Base-by-base conservation (phyloP, 768 basidiomycete genomes). In the Porphyrellus cyaneotinctus region DNA sequence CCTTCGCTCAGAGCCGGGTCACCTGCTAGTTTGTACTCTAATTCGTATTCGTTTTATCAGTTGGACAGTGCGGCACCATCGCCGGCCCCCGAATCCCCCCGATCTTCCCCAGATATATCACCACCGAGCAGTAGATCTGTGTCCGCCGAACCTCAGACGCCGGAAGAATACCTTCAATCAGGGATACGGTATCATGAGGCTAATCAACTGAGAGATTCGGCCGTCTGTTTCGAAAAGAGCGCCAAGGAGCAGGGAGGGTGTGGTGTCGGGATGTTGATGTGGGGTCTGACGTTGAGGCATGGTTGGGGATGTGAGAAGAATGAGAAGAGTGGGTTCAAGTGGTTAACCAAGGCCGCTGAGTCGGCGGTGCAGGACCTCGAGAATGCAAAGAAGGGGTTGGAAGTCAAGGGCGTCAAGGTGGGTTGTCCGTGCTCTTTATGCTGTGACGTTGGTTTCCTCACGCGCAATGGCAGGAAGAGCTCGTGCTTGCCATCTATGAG, bases 251-350 rank as follows among this genome's bases (percentile, higher is more conserved):
- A 76, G 46, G 91, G 91, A 2, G 93, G 91, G 2, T 92, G 88
- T 62, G 87, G 86, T 2, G 83, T 91, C 5, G 93, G 93, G 17
- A 94, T 93, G 91, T 70, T 95, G 53, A 91, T 95, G 88, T 94
- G 88, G 80, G 93, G 92, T 0, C 72, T 95, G 37, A 75, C 90
- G 28, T 72, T 93, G 61, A 75, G 92, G 47, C 89, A 92, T 65
- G 92, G 91, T 2, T 95, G 93, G 92, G 93, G 92, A 3, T 83
- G 84, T 58, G 71, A 77, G 64, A 85, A 87, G 77, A 83, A 91
- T 60, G 90, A 93, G 68, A 81, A 78, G 67, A 70, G 74, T 35
- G 92, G 83, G 10, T 95, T 94, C 70, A 81, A 79, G 63, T 95
- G 91, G 89, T 70, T 95, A 57, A 78, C 82, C 53, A 81, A 80